phyloP scores from a whole-genome alignment of 2,329 filamentous ascomycete species.

The Zymoseptoria ardabiliae region DNA sequence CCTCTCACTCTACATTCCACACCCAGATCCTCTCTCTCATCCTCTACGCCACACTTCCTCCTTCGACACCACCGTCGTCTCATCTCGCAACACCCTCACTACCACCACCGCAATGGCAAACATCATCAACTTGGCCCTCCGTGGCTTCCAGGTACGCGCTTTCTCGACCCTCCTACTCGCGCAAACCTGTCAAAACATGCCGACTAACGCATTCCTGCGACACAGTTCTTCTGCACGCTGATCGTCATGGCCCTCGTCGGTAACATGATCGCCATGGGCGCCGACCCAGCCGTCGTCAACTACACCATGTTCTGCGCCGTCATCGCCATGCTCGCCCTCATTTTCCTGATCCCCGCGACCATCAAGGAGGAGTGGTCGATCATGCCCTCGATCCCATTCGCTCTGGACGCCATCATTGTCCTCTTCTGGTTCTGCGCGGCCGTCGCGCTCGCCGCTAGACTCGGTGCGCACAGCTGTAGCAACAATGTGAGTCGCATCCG shows the following conservation, averaged over 20 bases:
- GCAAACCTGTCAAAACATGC: not conserved
- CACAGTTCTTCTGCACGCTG: constrained; percentile 52
- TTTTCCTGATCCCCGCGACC: constrained; percentile 54
- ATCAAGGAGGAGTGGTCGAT: constrained; percentile 49
- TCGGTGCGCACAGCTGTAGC: constrained; percentile 61
- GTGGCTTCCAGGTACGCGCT: constrained; percentile 21
- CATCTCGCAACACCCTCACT: not conserved
- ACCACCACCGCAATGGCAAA: constrained; percentile 9
- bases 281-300: constrained; percentile 46
- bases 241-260: constrained; percentile 55
- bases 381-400: constrained; percentile 45
- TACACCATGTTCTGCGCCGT: constrained; percentile 63
- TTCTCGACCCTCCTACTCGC: not conserved
- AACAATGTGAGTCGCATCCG: constrained; percentile 42
- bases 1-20: not conserved
- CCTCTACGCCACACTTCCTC: not conserved
- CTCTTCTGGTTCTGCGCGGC: constrained; percentile 65
- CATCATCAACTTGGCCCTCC: constrained; percentile 23
- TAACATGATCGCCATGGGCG: constrained; percentile 53
- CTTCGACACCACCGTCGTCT: not conserved
- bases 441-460: constrained; percentile 62
- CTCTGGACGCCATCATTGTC: constrained; percentile 52
- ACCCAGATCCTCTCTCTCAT: not conserved
- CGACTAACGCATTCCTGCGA: not conserved
- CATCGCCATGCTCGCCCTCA: constrained; percentile 56